Evolutionary conservation across 2,329 filamentous ascomycete species (phyloP).

Genomic region (Berkeleyomyces basicola): DNA sequence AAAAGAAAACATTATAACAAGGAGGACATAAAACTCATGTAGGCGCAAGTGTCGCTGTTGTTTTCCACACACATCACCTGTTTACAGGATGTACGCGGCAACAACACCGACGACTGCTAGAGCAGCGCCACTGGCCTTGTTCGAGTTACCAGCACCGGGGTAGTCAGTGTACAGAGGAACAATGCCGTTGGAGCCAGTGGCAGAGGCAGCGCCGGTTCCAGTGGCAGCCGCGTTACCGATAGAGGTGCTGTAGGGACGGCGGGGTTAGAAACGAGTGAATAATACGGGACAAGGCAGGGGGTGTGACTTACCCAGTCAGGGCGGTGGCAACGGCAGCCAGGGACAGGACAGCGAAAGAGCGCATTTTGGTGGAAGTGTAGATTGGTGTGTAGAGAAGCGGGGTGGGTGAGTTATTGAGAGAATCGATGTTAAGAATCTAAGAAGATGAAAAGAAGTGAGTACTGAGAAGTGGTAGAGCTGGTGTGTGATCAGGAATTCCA

Average conservation of each 20-base stretch:
- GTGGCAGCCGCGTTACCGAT: not conserved
- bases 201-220: not conserved
- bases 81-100: conserved; percentile 11
- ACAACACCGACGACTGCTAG: conserved; percentile 10
- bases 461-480: not conserved
- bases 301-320: conserved; percentile 9
- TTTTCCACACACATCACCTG: not conserved
- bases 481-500: not conserved
- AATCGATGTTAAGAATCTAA: conserved; percentile 6
- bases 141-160: conserved; percentile 8
- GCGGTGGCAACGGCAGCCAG: conserved; percentile 8
- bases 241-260: not conserved
- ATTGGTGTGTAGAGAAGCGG: not conserved
- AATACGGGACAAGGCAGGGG: not conserved
- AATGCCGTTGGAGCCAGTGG: not conserved
- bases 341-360: conserved; percentile 10
- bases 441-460: not conserved
- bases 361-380: conserved; percentile 3
- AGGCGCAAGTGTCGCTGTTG: not conserved
- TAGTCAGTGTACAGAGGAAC: conserved; percentile 12
- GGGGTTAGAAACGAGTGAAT: not conserved
- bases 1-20: not conserved
- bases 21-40: not conserved
- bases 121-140: conserved; percentile 11
- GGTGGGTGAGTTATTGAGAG: not conserved